Evolutionary conservation across 257 asterid species (phyloP), one percentile per base, ranked within the genome.

Genomic region (Lithospermum erythrorhizon): DNA sequence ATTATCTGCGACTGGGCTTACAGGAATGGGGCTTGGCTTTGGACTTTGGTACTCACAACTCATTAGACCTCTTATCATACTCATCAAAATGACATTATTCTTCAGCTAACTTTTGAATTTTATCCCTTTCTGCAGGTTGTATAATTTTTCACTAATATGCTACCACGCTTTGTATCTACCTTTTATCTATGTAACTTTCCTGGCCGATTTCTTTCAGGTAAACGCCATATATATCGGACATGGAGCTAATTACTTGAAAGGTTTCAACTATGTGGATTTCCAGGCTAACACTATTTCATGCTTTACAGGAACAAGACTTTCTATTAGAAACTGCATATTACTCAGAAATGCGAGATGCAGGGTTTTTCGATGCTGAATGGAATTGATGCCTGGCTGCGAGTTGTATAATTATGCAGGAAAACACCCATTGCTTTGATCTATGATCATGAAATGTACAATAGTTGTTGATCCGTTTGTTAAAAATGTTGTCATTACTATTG

Each of bases 281-380:
- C 45, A 29, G 6, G 6, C 35, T 64, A 54, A 19, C 49, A 41
- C 14, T 11, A 41, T 41, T 41, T 41, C 18, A 4, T 41, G 13
- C 17, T 58, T 41, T 76, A 61, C 83, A 89, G 97, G 95, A 89
- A 74, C 90, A 89, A 73, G 97, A 89, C 65, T 89, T 90, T 95
- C 95, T 86, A 62, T 70, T 89, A 79, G 95, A 89, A 65, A 81
- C 76, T 57, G 94, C 91, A 55, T 89, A 86, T 59, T 89, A 89
- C 74, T 81, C 95, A 23, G 97, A 89, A 79, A 89, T 89, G 97
- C 82, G 79, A 69, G 97, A 89, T 76, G 94, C 97, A 10, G 97
- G 97, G 4, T 89, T 89, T 72, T 84, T 84, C 57, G 94, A 89
- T 65, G 73, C 86, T 2, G 97, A 82, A 21, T 76, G 88, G 91